Evolutionary conservation across 2,329 filamentous ascomycete genomes (phyloP), one percentile per base, ranked within the genome.

Genomic region (Fusarium sp.): DNA sequence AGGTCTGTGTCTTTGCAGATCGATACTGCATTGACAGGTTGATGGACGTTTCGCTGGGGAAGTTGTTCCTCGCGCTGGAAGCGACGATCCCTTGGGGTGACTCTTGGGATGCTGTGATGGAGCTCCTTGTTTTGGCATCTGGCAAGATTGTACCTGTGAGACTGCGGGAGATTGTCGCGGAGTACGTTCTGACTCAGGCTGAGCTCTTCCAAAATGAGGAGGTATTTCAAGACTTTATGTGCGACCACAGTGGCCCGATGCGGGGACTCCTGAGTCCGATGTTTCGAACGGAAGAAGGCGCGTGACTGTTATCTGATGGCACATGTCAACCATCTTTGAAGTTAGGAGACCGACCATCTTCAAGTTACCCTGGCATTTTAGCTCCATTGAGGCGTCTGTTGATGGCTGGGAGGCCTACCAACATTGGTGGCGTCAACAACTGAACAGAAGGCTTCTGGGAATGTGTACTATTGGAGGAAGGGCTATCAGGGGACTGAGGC

Each of bases 281-380:
- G 22, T 8, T 51, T 18, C 4, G 6, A 20, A 14, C 45, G 6
- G 6, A 22, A 17, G 18, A 20, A 26, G 45, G 14, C 6, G 4
- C 1, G 6, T 48, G 20, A 30, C 10, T 15, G 5, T 6, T 4
- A 11, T 30, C 12, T 10, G 26, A 2, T 22, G 6, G 9, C 4
- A 22, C 4, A 22, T 28, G 24, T 3, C 2, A 3, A 10, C 8
- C 9, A 30, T 22, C 3, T 7, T 48, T n/a, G 20, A 5, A 47
- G 13, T 6, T 14, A 14, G 7, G 24, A 26, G 44, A 2, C 12
- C 24, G 12, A 45, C 26, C 9, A 30, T 30, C 9, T 22, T 17
- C 3, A 6, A 30, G 20, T 5, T 1, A 11, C 13, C 13, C 1
- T 22, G 4, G 9, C 20, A 22, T 10, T 11, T 13, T 48, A 17